Conservation (phyloP, 495 filamentous ascomycete genomes). For the Daldinia decipiens region DNA sequence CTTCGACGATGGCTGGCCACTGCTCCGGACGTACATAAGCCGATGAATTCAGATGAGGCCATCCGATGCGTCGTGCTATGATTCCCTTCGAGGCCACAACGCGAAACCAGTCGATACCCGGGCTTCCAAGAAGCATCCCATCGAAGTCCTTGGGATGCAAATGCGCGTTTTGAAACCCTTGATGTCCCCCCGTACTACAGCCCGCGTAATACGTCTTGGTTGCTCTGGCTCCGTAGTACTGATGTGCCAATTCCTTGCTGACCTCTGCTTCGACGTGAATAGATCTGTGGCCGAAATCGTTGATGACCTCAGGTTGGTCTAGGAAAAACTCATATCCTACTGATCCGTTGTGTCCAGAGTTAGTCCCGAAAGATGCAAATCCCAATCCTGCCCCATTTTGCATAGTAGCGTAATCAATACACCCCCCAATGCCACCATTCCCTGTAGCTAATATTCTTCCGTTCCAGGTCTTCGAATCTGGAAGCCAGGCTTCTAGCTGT, state of each 20-base stretch:
- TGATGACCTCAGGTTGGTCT: conserved; percentile 41
- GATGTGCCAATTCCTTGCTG: conserved; percentile 17
- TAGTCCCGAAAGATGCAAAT: conserved; percentile 50
- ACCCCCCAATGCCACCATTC: conserved; percentile 58
- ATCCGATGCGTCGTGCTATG: conserved; percentile 19
- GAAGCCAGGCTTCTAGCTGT: conserved; percentile 44
- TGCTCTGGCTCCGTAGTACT: conserved; percentile 13
- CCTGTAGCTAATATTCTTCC: conserved; percentile 51
- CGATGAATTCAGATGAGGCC: neutral
- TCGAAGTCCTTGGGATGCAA: conserved; percentile 26
- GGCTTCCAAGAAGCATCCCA: conserved; percentile 24
- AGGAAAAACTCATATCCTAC: conserved; percentile 34
- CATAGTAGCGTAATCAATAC: conserved; percentile 60
- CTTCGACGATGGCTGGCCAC: neutral
- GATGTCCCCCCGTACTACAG: conserved; percentile 23
- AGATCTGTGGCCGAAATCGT: conserved; percentile 25
- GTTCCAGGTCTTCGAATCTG: conserved; percentile 56
- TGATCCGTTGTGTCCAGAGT: conserved; percentile 54
- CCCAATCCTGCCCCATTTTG: conserved; percentile 49
- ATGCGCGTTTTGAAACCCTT: conserved; percentile 15
- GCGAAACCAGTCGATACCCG: conserved; percentile 25
- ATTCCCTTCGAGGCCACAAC: conserved; percentile 29
- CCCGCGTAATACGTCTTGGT: conserved; percentile 21
- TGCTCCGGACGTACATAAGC: neutral
- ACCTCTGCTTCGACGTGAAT: conserved; percentile 18